Conservation (phyloP, 2,329 filamentous ascomycete genomes). For the Sarocladium oryzae region DNA sequence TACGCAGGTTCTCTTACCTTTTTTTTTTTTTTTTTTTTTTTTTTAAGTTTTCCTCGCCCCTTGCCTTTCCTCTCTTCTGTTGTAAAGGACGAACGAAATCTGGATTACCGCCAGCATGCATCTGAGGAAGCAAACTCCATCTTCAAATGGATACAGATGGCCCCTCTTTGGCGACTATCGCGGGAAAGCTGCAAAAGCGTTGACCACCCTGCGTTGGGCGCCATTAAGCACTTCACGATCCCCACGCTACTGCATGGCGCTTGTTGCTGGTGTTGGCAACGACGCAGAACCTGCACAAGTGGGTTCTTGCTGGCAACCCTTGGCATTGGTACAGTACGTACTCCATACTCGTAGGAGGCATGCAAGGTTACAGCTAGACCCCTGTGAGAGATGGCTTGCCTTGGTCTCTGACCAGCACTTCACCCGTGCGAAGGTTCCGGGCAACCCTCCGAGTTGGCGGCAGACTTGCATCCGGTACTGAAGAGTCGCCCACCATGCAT, state of each 20-base stretch:
- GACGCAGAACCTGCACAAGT: slow-evolving; percentile 5
- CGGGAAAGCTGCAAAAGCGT: slow-evolving; percentile 1
- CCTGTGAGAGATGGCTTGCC: neutral
- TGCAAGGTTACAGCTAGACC: slow-evolving; percentile 2
- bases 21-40: no score
- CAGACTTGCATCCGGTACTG: slow-evolving; percentile 3
- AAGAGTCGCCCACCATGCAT: neutral
- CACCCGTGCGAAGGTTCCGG: neutral
- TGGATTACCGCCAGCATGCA: no score
- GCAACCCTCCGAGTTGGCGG: neutral
- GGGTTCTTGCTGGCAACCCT: neutral
- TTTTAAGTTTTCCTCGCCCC: no score
- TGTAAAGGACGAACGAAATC: no score
- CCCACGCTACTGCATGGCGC: slow-evolving; percentile 7
- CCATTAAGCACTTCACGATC: neutral
- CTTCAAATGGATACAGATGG: neutral
- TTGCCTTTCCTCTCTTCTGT: no score
- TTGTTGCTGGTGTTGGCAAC: neutral
- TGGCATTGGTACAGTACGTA: neutral
- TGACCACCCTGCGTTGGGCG: neutral
- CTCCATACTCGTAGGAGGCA: neutral
- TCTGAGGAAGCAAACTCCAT: no score
- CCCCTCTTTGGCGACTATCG: slow-evolving; percentile 5
- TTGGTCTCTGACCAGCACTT: neutral
- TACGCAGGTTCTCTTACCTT: no score